Evolutionary conservation across 2,329 filamentous ascomycete genomes (phyloP), one percentile per base, ranked within the genome.

Genomic region (Plenodomus biglobosus): DNA sequence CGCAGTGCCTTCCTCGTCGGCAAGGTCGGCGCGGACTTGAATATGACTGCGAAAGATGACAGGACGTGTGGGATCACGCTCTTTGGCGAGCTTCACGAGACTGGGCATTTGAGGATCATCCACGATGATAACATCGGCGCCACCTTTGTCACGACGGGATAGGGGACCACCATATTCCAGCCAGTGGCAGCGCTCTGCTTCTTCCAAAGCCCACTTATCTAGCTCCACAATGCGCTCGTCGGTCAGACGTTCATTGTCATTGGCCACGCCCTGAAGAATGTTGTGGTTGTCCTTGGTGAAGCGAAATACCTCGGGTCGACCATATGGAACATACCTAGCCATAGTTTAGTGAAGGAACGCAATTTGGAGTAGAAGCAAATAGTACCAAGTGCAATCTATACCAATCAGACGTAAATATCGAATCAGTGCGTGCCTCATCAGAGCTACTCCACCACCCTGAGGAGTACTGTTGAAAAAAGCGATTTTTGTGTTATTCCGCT

Each of bases 231-330:
- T 84, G 48, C 88, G 82, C 2, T 86, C 80, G 1, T 76, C 59
- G 0, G 79, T 82, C 24, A 92, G 77, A n/a, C 83, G 80, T 58
- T 88, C 80, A 2, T 82, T 80, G 0, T 46, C 32, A 20, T 79
- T 76, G 35, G 84, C 84, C 36, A 92, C 88, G 8, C 88, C 89
- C 73, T 94, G 89, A 2, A 94, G 82, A 55, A 92, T 92, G 72
- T 94, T 94, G 80, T 94, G 89, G 59, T 91, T 87, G 57, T 87
- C 91, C 74, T 94, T 94, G 58, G 89, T 94, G 70, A 90, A 86
- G 42, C 88, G 80, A 72, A 94, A 94, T 10, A 92, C 84, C 15
- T 87, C 85, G 2, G 87, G 87, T 85, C 18, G 89, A 88, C 68
- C 90, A 16, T 36, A 90, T 6, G 89, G 89, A 1, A 92, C 88